Base-by-base conservation (phyloP, 148 eudicot species). In the Dianthus caryophyllus region DNA sequence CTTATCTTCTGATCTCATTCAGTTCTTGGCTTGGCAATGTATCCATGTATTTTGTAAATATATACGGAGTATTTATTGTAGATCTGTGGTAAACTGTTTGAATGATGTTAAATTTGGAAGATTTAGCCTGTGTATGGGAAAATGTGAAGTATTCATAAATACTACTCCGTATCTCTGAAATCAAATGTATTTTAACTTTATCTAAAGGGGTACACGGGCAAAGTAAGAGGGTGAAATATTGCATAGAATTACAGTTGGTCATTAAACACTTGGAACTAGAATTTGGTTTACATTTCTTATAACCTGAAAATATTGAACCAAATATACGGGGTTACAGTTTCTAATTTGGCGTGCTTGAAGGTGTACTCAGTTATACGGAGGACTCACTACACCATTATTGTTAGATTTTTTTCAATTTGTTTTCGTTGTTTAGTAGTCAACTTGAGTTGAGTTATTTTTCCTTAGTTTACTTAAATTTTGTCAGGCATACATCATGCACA, bases 401-500 rank as follows among this genome's bases (percentile, higher is more conserved):
- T n/a, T n/a, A n/a, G n/a, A n/a, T n/a, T n/a, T n/a, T n/a, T n/a
- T n/a, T n/a, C n/a, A n/a, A n/a, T n/a, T n/a, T 33, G 38, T 33
- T 33, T 33, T 33, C 38, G 38, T 46, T 9, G 14, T 20, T 61
- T 21, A 36, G 21, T 36, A 38, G 17, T 36, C 38, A 38, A 22
- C 14, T 22, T 20, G 20, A 38, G 24, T 24, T 36, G 17, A 22
- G 14, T 1, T 39, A 31, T 63, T 53, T 47, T 63, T 53, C 53
- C 52, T 30, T 52, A 36, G 25, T 44, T 55, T 24, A 33, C 39
- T 69, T 33, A 53, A 56, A 55, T 64, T 49, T 47, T 58, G 41
- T 43, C 36, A 41, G 46, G 20, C 49, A 14, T 65, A 53, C 49
- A 61, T 65, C 53, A 60, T 70, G 17, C 59, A 15, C 55, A 52